Base-by-base conservation (phyloP, 305 asterid genomes). In the Fraxinus albicans region DNA sequence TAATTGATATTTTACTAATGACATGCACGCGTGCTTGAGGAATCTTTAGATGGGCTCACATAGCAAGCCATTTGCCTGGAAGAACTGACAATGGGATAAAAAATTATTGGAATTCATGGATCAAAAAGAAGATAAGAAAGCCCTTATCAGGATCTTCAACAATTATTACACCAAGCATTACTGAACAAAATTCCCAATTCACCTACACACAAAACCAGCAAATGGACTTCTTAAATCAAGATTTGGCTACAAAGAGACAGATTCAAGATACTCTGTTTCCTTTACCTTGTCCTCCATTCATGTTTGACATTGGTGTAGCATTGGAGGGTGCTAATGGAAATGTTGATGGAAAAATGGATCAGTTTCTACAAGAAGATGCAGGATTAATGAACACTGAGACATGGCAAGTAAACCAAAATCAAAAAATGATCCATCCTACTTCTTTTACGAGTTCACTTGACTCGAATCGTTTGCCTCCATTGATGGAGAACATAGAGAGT, bases 91-190 rank as follows among this genome's bases (percentile, higher is more conserved):
- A 94, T 15, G 98, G 92, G 83, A 95, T 94, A 73, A 95, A 95
- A 81, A 95, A 95, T 84, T 93, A 95, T 8, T 94, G 99, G 99
- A 96, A 96, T 8, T 96, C 99, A 25, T 94, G 99, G 99, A 95
- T 95, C 73, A 94, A 93, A 80, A 95, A 94, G 88, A 95, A 95
- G 83, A 83, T 93, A 10, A 72, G 92, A 84, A 93, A 91, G 47
- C 80, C 97, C 70, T 75, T 94, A 2, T 74, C 86, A 31, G 3
- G 87, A 65, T 33, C 84, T 44, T 78, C 91, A 35, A 69, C 90
- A 53, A 86, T 53, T 36, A 35, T 86, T 0, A 73, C 77, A 0
- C 72, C 87, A 1, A 80, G 50, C 33, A 44, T 3, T 44, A 27
- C 78, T 1, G 81, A 86, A 0, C 90, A 83, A 23, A 81, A 17